A percentile compares a stretch with the other conserved stretches of the same genome.
These are phyloP conservation scores for Globisporangium uncinulatum DNA, from an alignment of 352 stramenopile species.

Conservation along the genomic window DNA sequence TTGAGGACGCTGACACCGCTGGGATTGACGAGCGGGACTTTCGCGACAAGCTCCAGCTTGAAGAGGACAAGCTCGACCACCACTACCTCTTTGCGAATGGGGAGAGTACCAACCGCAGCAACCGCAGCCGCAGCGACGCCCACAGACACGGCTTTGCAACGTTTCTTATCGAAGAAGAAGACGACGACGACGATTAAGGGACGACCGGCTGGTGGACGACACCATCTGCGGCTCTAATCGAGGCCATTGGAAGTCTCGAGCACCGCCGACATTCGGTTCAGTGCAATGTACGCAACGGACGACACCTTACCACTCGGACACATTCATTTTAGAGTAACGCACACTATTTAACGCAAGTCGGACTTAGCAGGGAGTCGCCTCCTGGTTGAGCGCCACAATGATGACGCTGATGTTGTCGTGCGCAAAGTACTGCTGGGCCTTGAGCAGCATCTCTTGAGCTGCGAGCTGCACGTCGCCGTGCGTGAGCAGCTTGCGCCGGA, in stretches of 20 bases:
- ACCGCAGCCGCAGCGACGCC: background rate
- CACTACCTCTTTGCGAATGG: background rate
- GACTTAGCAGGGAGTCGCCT: conserved; percentile 13
- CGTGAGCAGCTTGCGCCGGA: conserved; percentile 79
- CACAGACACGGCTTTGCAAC: conserved; percentile 1
- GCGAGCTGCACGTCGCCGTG: conserved; percentile 88
- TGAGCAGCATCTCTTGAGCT: conserved; percentile 82
- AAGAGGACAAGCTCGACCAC: conserved; percentile 9
- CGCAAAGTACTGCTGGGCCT: conserved; percentile 85
- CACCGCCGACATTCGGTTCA: too few relatives aligned
- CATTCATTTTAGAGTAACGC: conserved; percentile 9
- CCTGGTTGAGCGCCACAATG: conserved; percentile 81
- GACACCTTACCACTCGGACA: background rate
- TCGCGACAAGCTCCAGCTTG: conserved; percentile 9
- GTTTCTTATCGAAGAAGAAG: conserved; percentile 19
- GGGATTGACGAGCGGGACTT: conserved; percentile 9
- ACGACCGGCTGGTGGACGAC: background rate
- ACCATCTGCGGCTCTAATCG: too few relatives aligned
- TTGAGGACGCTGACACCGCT: conserved; percentile 19
- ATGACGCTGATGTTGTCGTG: conserved; percentile 91
- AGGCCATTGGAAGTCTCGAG: conserved; percentile 12
- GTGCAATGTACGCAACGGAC: background rate
- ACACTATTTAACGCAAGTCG: conserved; percentile 10
- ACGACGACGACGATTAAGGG: conserved; percentile 13
- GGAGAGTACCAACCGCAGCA: background rate